Conservation (phyloP, 495 filamentous ascomycete genomes). For the Penicillium silybi region DNA sequence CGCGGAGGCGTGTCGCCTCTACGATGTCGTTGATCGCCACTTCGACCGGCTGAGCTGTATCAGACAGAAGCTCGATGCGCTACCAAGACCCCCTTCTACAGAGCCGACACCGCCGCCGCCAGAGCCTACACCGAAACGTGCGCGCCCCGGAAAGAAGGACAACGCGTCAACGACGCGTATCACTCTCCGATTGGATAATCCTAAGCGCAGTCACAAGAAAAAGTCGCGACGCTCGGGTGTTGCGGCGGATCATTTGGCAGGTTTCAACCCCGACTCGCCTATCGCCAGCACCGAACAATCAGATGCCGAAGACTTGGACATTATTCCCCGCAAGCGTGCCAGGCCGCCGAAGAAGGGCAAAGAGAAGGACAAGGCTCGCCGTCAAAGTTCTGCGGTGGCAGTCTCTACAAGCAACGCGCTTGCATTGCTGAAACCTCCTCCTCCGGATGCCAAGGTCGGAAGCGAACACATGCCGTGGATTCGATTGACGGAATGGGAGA, state of each 20-base stretch:
- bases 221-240: conserved; percentile 37
- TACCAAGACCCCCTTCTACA: conserved; percentile 66
- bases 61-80: conserved; percentile 71
- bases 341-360: conserved; percentile 39
- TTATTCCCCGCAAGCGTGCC: conserved; percentile 9
- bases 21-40: conserved; percentile 75
- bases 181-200: conserved; percentile 57
- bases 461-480: conserved; percentile 83
- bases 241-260: conserved; percentile 31
- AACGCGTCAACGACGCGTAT: conserved; percentile 50
- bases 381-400: conserved; percentile 45
- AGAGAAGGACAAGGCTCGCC: conserved; percentile 46
- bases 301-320: conserved; percentile 31
- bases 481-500: conserved; percentile 84
- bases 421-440: conserved; percentile 71
- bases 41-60: conserved; percentile 73
- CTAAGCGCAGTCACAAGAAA: conserved; percentile 27
- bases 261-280: conserved; percentile 40
- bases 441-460: conserved; percentile 67
- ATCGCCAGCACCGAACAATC: conserved; percentile 47
- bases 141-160: conserved; percentile 42
- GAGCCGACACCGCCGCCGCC: conserved; percentile 57
- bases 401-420: conserved; percentile 80
- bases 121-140: conserved; percentile 48
- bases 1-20: conserved; percentile 78